Evolutionary conservation across 306 rosid species (phyloP), one percentile per base, ranked within the genome.

Genomic region (Sesbania bispinosa): DNA sequence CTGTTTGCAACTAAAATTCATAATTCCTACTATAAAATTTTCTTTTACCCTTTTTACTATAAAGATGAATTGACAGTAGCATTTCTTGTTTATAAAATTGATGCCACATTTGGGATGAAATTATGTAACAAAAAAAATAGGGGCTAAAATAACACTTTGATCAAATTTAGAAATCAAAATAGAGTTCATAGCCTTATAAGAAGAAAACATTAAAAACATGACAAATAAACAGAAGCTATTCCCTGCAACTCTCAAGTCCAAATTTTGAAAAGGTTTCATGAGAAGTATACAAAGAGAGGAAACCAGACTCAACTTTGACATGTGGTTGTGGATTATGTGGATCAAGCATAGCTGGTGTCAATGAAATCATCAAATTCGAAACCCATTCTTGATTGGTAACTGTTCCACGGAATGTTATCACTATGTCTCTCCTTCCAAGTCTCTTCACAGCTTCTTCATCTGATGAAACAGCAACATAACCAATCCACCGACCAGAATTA

Each of bases 211-310:
- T n/a, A n/a, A n/a, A n/a, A n/a, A n/a, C n/a, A n/a, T n/a, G n/a
- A n/a, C n/a, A n/a, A n/a, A n/a, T n/a, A n/a, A n/a, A n/a, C n/a
- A 93, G 92, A 36, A 93, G 88, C 81, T 93, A 97, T 33, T 93
- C 94, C 35, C 98, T 80, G 77, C 98, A 93, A 42, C 98, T 93
- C 47, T 55, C 75, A 0, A 88, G 74, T 0, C 97, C 94, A 23
- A 90, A 90, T 16, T 77, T 82, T 7, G 76, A 72, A 19, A 73
- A 33, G 43, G 84, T 84, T 57, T 93, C 98, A 1, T 89, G 85
- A 0, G 94, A 88, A 0, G 98, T 93, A 78, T 93, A 93, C 10
- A 93, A 54, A 1, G 92, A 87, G 0, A 93, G 80, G 35, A 93
- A 90, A 3, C 98, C 98, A 0, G 90, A 86, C n/a, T 88, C 96